Base-by-base conservation (phyloP, 306 rosid species). In the Cicer judaicum region DNA sequence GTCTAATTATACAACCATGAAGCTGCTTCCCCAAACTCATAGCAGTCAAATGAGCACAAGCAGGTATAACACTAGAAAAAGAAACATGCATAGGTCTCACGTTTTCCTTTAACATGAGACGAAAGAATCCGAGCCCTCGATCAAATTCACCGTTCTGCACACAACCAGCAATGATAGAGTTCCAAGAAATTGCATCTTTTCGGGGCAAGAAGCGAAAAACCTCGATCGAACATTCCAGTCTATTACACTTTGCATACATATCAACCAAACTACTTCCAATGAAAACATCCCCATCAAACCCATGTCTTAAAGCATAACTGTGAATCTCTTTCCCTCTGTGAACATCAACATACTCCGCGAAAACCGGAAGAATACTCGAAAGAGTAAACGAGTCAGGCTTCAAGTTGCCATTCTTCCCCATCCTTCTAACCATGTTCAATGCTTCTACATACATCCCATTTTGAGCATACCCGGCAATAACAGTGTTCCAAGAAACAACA, bases 401-500 rank as follows among this genome's bases (percentile, higher is more conserved):
- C 91, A 91, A 43, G 41, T 79, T 79, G 1, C 67, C 80, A 47
- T 48, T 50, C 39, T 38, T 46, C 64, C 83, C 89, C 98, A 91
- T 88, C 76, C 74, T 88, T 54, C 87, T 83, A 38, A 89, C 81
- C 90, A 84, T 81, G 47, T 44, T 39, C 72, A 93, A 80, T 19
- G 90, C 96, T 49, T 87, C 89, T 52, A 16, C 42, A 40, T 78
- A 85, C 85, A 85, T 71, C 40, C 97, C 97, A 73, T 87, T 88
- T 47, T 87, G 92, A 21, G 90, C 97, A 65, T 76, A 77, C 64
- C 96, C 91, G 0, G 93, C 83, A 79, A 91, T 87, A 55, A 93
- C 80, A 7, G 98, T 93, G 83, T 89, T 91, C 98, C 96, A 91
- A 3, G 98, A 93, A 88, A 88, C 92, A 81, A 91, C 68, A 83